Evolutionary conservation across 306 rosid genomes (phyloP).

Genomic region (Trifolium repens): DNA sequence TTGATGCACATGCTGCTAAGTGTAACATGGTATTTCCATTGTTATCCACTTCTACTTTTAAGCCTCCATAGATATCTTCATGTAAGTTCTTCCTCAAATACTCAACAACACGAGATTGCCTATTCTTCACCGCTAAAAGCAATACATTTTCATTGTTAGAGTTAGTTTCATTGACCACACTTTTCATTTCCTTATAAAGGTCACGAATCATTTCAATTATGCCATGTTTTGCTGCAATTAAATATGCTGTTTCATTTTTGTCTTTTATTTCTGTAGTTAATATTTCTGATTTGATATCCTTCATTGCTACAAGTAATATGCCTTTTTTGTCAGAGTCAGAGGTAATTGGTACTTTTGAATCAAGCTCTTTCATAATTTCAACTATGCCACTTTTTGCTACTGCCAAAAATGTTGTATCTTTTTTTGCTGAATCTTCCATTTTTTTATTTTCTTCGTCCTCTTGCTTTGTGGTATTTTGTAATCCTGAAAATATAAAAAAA

Average conservation of each 20-base stretch:
- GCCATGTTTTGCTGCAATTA: slow-evolving; percentile 37
- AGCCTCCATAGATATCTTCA: too few species aligned
- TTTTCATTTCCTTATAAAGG: not conserved
- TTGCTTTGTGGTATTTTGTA: not conserved
- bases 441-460: not conserved
- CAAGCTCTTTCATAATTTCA: not conserved
- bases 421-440: not conserved
- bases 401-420: not conserved
- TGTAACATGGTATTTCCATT: slow-evolving; percentile 43
- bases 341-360: not conserved
- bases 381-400: not conserved
- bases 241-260: slow-evolving; percentile 3
- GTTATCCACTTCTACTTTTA: slow-evolving; percentile 10
- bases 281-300: not conserved
- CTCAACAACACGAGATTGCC: slow-evolving; percentile 28
- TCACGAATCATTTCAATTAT: slow-evolving; percentile 20
- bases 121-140: slow-evolving; percentile 35
- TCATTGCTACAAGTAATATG: not conserved
- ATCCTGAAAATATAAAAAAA: not conserved
- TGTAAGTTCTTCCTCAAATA: not conserved
- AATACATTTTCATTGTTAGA: slow-evolving; percentile 37
- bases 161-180: slow-evolving; percentile 32
- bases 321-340: not conserved
- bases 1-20: slow-evolving; percentile 27
- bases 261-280: not conserved